These are phyloP conservation scores for Fusarium sacchari DNA, from an alignment of 2,329 filamentous ascomycete genomes.

Conservation along the genomic window DNA sequence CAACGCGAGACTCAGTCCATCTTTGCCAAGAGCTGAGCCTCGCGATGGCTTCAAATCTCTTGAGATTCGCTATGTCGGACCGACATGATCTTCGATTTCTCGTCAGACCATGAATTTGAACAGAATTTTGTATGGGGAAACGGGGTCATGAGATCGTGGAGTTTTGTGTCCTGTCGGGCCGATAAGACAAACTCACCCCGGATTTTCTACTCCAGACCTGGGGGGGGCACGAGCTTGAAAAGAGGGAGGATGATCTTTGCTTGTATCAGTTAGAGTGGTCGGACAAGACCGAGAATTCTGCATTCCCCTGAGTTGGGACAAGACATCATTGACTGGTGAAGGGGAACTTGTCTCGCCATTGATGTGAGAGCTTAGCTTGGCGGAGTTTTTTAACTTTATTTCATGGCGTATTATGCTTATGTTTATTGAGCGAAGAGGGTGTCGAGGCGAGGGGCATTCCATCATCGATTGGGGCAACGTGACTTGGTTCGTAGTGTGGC, in stretches of 20 bases:
- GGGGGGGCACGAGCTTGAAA: neutral
- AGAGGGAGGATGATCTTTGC: neutral
- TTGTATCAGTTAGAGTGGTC: neutral
- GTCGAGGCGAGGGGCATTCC: neutral
- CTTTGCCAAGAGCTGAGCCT: conserved; percentile 6
- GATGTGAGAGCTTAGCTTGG: neutral
- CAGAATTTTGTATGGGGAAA: neutral
- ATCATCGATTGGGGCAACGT: neutral
- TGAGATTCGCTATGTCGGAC: neutral
- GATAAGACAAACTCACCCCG: neutral
- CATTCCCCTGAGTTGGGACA: neutral
- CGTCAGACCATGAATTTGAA: neutral
- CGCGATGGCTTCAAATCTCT: conserved; percentile 16
- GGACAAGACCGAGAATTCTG: neutral
- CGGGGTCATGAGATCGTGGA: neutral
- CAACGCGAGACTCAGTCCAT: conserved; percentile 3
- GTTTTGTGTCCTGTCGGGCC: neutral
- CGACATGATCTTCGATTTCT: conserved; percentile 12
- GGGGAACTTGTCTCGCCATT: neutral
- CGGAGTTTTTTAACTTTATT: neutral
- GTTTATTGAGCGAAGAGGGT: neutral
- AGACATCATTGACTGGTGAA: neutral
- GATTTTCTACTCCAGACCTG: neutral
- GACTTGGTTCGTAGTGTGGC: neutral
- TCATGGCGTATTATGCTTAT: neutral